A percentile compares a stretch with the other conserved stretches of the same genome.
These are phyloP conservation scores for Ceratobasidium sp. DNA, from an alignment of 1,284 basidiomycete genomes.

Conservation along the genomic window DNA sequence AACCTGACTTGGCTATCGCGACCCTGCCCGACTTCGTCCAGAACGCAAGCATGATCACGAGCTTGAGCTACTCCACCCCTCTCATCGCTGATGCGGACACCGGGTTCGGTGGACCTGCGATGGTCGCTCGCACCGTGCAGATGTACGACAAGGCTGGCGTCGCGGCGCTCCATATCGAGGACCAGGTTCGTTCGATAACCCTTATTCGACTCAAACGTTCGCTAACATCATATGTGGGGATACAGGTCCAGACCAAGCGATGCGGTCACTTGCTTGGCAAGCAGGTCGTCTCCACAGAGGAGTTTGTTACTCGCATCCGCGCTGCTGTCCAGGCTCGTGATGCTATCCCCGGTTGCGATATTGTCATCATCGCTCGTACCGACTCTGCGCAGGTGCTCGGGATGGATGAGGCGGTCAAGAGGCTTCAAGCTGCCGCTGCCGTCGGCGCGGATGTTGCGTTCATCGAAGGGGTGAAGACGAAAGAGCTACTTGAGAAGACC, in stretches of 20 bases:
- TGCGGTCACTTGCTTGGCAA: constrained; percentile 85
- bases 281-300: constrained; percentile 79
- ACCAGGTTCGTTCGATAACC: constrained; percentile 69
- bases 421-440: constrained; percentile 75
- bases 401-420: constrained; percentile 79
- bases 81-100: constrained; percentile 87
- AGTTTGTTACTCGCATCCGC: constrained; percentile 78
- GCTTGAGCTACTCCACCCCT: constrained; percentile 53
- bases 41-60: constrained; percentile 72
- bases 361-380: constrained; percentile 82
- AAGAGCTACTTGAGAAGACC: constrained; percentile 70
- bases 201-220: no score
- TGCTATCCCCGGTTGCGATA: constrained; percentile 74
- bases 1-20: constrained; percentile 81
- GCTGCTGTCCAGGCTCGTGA: constrained; percentile 79
- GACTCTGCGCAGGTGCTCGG: constrained; percentile 82
- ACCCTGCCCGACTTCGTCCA: constrained; percentile 79
- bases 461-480: constrained; percentile 80
- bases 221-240: no score
- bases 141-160: constrained; percentile 77
- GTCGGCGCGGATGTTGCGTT: constrained; percentile 86
- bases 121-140: constrained; percentile 78
- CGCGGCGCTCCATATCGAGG: constrained; percentile 82
- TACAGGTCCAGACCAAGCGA: constrained; percentile 82
- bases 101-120: constrained; percentile 81